Conservation (phyloP, 31 red algal genomes). For the Asparagopsis taxiformis region DNA sequence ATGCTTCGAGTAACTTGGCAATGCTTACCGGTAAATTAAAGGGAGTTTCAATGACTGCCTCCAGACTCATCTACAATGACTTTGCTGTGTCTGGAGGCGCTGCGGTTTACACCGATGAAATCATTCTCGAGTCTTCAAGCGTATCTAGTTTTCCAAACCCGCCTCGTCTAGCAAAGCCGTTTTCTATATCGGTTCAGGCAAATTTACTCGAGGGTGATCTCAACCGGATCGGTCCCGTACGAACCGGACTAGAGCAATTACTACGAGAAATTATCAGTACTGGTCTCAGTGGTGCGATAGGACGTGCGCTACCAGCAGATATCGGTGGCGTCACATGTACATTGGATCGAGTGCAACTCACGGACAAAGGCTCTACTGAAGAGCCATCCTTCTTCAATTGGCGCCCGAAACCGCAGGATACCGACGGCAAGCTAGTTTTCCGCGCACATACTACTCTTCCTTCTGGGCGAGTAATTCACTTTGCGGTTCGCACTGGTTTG, state of each 20-base stretch:
- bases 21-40: slow-evolving; percentile 12
- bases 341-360: slow-evolving; percentile 11
- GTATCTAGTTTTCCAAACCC: background rate
- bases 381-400: background rate
- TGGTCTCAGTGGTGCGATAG: slow-evolving; percentile 18
- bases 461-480: slow-evolving; percentile 4
- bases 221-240: slow-evolving; percentile 12
- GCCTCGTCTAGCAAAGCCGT: slow-evolving; percentile 8
- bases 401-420: no score
- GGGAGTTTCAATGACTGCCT: slow-evolving; percentile 8
- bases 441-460: slow-evolving; percentile 8
- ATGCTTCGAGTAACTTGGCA: slow-evolving; percentile 10
- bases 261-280: slow-evolving; percentile 14
- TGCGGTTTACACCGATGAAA: slow-evolving; percentile 23
- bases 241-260: slow-evolving; percentile 3
- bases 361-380: background rate
- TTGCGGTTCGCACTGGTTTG: slow-evolving; percentile 20
- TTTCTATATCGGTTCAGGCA: slow-evolving; percentile 29
- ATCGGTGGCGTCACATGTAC: slow-evolving; percentile 12
- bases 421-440: slow-evolving; percentile 8
- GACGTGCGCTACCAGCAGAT: slow-evolving; percentile 11
- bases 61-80: slow-evolving; percentile 2
- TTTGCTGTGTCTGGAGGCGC: slow-evolving; percentile 14
- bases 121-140: background rate
- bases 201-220: slow-evolving; percentile 31